Evolutionary conservation across 2,329 filamentous ascomycete genomes (phyloP).

Genomic region (Verticillium dahliae): DNA sequence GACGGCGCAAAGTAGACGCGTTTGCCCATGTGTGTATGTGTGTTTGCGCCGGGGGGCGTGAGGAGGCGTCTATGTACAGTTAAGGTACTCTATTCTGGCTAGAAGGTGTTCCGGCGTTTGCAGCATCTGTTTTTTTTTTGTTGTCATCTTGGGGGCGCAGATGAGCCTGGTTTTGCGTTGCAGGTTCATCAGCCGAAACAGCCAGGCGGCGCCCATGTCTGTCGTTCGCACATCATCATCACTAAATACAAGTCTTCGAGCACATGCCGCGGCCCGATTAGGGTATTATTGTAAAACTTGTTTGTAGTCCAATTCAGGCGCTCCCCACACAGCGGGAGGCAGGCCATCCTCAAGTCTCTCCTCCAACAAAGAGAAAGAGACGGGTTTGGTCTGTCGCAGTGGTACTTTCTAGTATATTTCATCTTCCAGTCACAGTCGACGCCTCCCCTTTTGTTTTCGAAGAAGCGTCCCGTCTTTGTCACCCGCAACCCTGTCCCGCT

Average conservation of each 20-base stretch:
- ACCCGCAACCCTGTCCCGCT: neutral
- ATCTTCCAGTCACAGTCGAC: neutral
- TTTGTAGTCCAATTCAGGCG: neutral
- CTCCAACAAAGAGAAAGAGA: too few species aligned
- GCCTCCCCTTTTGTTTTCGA: neutral
- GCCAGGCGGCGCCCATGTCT: too few species aligned
- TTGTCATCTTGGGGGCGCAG: too few species aligned
- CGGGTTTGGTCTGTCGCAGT: neutral
- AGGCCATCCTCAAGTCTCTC: too few species aligned
- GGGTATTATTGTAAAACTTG: neutral
- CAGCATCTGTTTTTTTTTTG: neutral
- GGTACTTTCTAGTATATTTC: neutral
- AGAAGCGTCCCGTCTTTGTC: neutral
- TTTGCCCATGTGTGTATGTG: neutral
- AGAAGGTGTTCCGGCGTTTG: neutral
- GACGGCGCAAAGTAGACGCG: constrained; percentile 29
- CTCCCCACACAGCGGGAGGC: neutral
- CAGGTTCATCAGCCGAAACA: too few species aligned
- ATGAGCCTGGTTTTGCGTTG: too few species aligned
- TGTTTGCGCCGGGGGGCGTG: too few species aligned
- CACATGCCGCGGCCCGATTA: neutral
- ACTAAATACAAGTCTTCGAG: neutral
- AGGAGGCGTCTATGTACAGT: too few species aligned
- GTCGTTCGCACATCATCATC: neutral
- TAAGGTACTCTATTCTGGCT: neutral